A percentile compares a stretch with the other conserved stretches of the same genome.
Conservation (phyloP, 257 asterid genomes). For the Eucommia ulmoides region DNA sequence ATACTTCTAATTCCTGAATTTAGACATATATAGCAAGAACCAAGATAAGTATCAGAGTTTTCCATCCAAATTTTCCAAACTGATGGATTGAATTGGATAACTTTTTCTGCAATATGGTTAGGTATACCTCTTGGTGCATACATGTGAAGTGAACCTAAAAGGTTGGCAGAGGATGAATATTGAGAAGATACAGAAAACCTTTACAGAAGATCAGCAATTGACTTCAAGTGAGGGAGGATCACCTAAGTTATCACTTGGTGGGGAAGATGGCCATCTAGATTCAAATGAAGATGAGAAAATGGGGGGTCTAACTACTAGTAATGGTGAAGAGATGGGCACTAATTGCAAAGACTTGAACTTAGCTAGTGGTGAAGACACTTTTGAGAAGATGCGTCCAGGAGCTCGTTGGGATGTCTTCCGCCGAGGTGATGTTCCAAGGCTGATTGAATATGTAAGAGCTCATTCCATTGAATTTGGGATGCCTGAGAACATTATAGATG, state of each 20-base stretch:
- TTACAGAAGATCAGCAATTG: slow-evolving; percentile 27
- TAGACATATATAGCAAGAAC: too few species aligned
- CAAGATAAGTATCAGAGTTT: too few species aligned
- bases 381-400: slow-evolving; percentile 43
- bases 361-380: slow-evolving; percentile 14
- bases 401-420: slow-evolving; percentile 87
- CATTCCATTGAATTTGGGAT: slow-evolving; percentile 41
- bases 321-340: slow-evolving; percentile 18
- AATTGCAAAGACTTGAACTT: slow-evolving; percentile 20
- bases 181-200: slow-evolving; percentile 24
- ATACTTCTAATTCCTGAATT: too few species aligned
- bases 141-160: slow-evolving; percentile 35
- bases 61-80: too few species aligned
- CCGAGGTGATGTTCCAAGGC: slow-evolving; percentile 69
- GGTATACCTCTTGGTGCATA: slow-evolving; percentile 82
- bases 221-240: slow-evolving; percentile 18
- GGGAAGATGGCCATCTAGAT: slow-evolving; percentile 16
- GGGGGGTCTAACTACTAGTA: slow-evolving; percentile 23
- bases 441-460: slow-evolving; percentile 43
- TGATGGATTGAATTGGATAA: slow-evolving; percentile 11
- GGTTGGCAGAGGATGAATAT: slow-evolving; percentile 24
- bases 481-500: slow-evolving; percentile 20
- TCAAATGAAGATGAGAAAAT: slow-evolving; percentile 18
- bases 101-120: slow-evolving; percentile 22
- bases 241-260: slow-evolving; percentile 31